Base-by-base conservation (phyloP, 352 stramenopile species). In the Paralagenidium karlingii region DNA sequence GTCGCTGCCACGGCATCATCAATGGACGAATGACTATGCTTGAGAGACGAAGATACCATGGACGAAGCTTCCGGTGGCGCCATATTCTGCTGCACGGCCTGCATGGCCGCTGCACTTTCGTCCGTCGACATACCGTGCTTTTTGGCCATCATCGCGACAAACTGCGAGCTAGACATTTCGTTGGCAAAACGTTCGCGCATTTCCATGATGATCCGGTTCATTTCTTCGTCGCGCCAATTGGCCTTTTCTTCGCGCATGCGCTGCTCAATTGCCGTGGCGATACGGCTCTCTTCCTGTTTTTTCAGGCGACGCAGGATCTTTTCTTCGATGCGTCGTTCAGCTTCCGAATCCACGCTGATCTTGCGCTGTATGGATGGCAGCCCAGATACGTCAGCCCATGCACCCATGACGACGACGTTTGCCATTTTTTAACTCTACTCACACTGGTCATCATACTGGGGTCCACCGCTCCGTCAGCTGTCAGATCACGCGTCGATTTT, bases 121-220 rank as follows among this genome's bases (percentile, higher is more conserved):
- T 58, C 55, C 50, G 57, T 53, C 27, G 49, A 46, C 19, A 67
- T 37, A 15, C 56, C 68, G 43, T 80, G 80, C 44, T 80, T 82
- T 58, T 82, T 83, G 12, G 66, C 58, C 31, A 84, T 47, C 16
- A 61, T 47, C 19, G 63, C 59, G 44, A 80, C 74, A 43, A 88
- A 82, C 15, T 51, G 52, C 15, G 64, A 55, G 27, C 64, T 71
- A 26, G 67, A 69, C 62, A 88, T 78, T 57, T 91, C 77, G 27
- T 49, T 82, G 51, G 88, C 73, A 47, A 91, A 82, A 5, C 75
- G 71, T 45, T 86, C 75, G 25, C 77, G 69, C 71, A 91, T 87
- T 49, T 91, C 74, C 63, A 86, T 84, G 45, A 87, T 87, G 43
- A 91, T 91, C 36, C 75, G 75, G 55, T 91, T 91, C 77, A 91